Evolutionary conservation across 2,329 filamentous ascomycete genomes (phyloP), one percentile per base, ranked within the genome.

Genomic region (Aspergillaceae sp.): DNA sequence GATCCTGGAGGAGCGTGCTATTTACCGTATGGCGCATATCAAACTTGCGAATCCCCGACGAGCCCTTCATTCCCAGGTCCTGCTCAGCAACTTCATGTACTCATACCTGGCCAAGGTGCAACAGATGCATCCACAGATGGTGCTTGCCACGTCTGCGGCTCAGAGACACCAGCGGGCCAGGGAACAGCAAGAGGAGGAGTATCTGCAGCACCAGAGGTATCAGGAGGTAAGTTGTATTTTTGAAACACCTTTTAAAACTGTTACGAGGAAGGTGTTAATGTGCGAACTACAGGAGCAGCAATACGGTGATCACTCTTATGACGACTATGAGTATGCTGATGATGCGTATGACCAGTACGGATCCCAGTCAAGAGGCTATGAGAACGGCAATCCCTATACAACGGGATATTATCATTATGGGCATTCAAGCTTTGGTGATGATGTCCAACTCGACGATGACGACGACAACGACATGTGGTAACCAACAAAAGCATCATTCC

Each of bases 71-170:
- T 96, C 91, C 49, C 92, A 98, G 67, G 92, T 98, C 26, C 75
- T 98, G 48, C 78, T 98, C 55, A 96, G 90, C 69, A 98, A 98
- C 66, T 98, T 98, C 69, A 98, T 98, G 92, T 98, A 98, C 71
- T 92, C 89, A 47, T 98, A 98, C 65, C 78, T 98, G 53, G 92
- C 92, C 51, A 98, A 97, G 67, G 92, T 98, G 40, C 92, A 98
- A 69, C 89, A 94, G 60, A 96, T 96, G 87, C 92, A 98, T 66
- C 92, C 92, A 38, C 87, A 94, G 61, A 87, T 96, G 70, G 87
- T 94, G 59, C 83, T 94, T 38, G 87, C 87, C n/a, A 79, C 86
- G 33, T 90, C 86, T 43, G 73, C 76, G 10, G 82, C 86, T 33
- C 88, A 89, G 57, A 83, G 85, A 49, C 63, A 67, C 40, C 66